Percentiles rank a stretch among this genome's conserved stretches.
These are phyloP conservation scores for Apiospora saccharicola DNA, from an alignment of 2,329 filamentous ascomycete species.

Conservation along the genomic window DNA sequence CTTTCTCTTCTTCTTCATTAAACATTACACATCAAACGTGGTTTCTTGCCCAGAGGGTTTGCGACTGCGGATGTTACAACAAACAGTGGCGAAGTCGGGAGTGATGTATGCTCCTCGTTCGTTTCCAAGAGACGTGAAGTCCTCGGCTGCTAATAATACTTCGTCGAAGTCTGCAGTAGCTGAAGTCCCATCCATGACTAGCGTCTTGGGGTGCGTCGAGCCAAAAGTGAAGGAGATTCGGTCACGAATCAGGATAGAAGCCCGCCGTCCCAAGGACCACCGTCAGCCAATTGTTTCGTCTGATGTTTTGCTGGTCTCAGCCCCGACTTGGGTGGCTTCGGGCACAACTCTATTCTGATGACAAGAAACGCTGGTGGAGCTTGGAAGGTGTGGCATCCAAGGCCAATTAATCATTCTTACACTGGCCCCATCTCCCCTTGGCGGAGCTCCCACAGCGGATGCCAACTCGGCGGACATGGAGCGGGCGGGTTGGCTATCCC, in stretches of 20 bases:
- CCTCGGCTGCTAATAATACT: not conserved
- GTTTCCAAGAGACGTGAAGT: not conserved
- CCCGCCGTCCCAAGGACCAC: not conserved
- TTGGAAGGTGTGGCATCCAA: not conserved
- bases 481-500: not conserved
- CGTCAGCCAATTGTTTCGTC: not conserved
- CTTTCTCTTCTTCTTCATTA: not conserved
- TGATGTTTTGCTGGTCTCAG: not conserved
- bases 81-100: not conserved
- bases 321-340: not conserved
- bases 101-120: not conserved
- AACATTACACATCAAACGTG: not conserved
- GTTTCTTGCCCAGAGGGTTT: not conserved
- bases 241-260: not conserved
- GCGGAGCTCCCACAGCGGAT: not conserved
- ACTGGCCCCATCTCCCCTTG: not conserved
- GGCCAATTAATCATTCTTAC: not conserved
- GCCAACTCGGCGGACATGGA: slow-evolving; percentile 9
- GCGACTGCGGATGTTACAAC: slow-evolving; percentile 2
- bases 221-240: not conserved
- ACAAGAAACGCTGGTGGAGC: not conserved
- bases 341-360: not conserved
- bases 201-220: not conserved
- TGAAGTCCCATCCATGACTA: not conserved
- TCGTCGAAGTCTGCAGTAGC: no score